These are phyloP conservation scores for Hygrophorus russula DNA, from an alignment of 768 basidiomycete species.

Conservation along the genomic window DNA sequence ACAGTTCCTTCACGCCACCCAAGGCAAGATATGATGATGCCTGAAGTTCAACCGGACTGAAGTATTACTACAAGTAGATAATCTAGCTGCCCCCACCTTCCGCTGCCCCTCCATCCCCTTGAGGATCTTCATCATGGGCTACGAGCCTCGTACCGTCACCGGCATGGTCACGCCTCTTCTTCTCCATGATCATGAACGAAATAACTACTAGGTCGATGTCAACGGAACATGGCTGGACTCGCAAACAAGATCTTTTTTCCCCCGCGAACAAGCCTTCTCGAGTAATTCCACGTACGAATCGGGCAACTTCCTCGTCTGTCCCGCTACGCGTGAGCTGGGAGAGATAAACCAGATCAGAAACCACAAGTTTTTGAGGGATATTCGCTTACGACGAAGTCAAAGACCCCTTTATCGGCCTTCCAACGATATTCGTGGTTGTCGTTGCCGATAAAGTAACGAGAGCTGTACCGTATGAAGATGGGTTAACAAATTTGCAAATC, in stretches of 20 bases:
- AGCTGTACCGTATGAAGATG: conserved; percentile 15
- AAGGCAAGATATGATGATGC: neutral
- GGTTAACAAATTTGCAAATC: neutral
- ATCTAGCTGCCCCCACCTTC: conserved; percentile 13
- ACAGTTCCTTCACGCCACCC: neutral
- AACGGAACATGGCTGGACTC: conserved; percentile 31
- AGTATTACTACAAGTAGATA: conserved; percentile 1
- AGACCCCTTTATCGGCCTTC: conserved; percentile 25
- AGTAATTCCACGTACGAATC: conserved; percentile 21
- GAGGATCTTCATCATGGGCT: conserved; percentile 25
- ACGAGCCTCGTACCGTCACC: conserved; percentile 18
- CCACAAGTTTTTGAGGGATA: neutral
- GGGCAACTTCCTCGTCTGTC: conserved; percentile 30
- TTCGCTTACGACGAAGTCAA: conserved; percentile 30
- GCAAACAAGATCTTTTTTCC: conserved; percentile 33
- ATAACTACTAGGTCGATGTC: conserved; percentile 43
- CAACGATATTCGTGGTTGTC: conserved; percentile 40
- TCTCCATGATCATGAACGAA: conserved; percentile 47
- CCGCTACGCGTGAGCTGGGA: conserved; percentile 26
- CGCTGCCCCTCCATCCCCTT: conserved; percentile 25
- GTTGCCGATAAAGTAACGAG: conserved; percentile 38
- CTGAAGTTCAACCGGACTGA: neutral
- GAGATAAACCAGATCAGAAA: neutral
- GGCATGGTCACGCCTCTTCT: conserved; percentile 32
- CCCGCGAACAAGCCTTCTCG: conserved; percentile 36